Evolutionary conservation across 306 rosid species (phyloP).

Genomic region (Vicia faba): DNA sequence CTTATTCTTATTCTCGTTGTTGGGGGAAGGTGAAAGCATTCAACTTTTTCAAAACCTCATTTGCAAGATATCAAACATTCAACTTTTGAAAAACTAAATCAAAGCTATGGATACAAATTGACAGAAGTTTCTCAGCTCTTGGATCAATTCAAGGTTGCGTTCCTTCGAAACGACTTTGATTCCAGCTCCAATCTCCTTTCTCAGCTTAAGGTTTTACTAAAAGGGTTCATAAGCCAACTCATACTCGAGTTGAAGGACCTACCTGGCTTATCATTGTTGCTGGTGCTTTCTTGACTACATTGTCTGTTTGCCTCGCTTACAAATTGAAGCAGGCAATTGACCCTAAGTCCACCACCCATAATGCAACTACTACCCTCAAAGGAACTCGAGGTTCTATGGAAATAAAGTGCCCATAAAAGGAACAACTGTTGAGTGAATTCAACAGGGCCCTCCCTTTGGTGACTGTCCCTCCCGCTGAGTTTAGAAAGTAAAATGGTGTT

Average conservation of each 20-base stretch:
- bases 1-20: too few species aligned
- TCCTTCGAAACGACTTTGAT: constrained; percentile 57
- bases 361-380: constrained; percentile 43
- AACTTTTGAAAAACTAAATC: too few species aligned
- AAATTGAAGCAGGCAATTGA: constrained; percentile 85
- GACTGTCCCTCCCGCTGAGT: constrained; percentile 71
- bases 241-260: constrained; percentile 62
- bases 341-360: constrained; percentile 48
- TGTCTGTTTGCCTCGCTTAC: constrained; percentile 85
- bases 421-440: constrained; percentile 61
- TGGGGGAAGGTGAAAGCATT: too few species aligned
- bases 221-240: constrained; percentile 57
- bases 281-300: constrained; percentile 81
- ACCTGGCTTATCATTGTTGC: constrained; percentile 91
- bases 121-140: constrained; percentile 71
- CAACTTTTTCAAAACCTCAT: too few species aligned
- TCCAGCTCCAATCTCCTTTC: constrained; percentile 54
- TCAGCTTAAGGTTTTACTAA: constrained; percentile 94
- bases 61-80: too few species aligned
- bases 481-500: constrained; percentile 74
- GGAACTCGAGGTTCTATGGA: constrained; percentile 60
- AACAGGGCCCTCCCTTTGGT: constrained; percentile 75
- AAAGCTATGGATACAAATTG: too few species aligned
- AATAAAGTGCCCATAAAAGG: constrained; percentile 59
- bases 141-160: constrained; percentile 78